A percentile compares a stretch with the other conserved stretches of the same genome.
phyloP scores from a whole-genome alignment of 2,329 filamentous ascomycete species.

The Curvularia sp. region DNA sequence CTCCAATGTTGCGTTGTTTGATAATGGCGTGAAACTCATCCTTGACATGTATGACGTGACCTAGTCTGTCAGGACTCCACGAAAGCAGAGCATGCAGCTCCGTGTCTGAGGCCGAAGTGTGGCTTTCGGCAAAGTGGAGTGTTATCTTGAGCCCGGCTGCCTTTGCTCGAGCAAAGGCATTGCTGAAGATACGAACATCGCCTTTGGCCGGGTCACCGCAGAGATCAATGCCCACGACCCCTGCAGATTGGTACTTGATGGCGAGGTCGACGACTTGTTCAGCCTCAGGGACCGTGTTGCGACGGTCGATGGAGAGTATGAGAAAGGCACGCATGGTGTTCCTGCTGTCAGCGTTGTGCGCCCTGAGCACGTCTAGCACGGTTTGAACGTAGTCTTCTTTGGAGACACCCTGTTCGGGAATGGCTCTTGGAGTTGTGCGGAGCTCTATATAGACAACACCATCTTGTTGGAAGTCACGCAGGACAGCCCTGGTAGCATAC shows the following conservation, averaged over 20 bases:
- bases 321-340: conserved; percentile 66
- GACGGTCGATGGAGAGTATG: conserved; percentile 78
- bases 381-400: conserved; percentile 70
- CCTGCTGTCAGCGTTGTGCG: conserved; percentile 54
- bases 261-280: conserved; percentile 70
- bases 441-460: conserved; percentile 81
- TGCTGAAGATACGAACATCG: conserved; percentile 65
- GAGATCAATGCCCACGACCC: conserved; percentile 77
- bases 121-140: conserved; percentile 78
- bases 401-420: conserved; percentile 62
- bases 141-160: conserved; percentile 67
- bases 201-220: conserved; percentile 76
- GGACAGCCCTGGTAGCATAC: conserved; percentile 69
- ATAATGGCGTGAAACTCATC: conserved; percentile 67
- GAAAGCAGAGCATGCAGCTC: conserved; percentile 71
- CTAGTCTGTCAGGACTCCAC: conserved; percentile 72
- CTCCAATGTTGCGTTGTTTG: conserved; percentile 61
- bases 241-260: conserved; percentile 58
- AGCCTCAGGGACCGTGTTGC: conserved; percentile 66
- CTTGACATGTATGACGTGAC: conserved; percentile 79
- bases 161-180: conserved; percentile 66
- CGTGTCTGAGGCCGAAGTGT: conserved; percentile 61
- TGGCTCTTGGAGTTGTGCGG: conserved; percentile 76
- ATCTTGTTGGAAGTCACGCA: conserved; percentile 66
- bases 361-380: conserved; percentile 69